phyloP scores from a whole-genome alignment of 2,329 filamentous ascomycete genomes.

The Colletotrichum cuscutae region DNA sequence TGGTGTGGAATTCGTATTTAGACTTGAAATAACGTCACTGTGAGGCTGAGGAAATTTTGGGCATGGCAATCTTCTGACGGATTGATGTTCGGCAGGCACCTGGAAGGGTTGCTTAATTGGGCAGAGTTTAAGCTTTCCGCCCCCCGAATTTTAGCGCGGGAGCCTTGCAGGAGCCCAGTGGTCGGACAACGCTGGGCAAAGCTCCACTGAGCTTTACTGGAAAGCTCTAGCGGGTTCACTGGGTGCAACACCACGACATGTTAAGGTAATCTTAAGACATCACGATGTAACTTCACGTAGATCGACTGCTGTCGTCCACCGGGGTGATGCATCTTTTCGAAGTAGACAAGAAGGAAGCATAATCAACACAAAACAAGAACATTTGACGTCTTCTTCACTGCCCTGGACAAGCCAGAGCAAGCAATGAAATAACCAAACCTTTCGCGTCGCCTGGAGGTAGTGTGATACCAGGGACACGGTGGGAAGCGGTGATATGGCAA shows the following conservation, averaged over 20 bases:
- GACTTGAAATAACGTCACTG: conserved; percentile 17
- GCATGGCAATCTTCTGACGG: not conserved
- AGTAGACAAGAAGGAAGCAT: too few species aligned
- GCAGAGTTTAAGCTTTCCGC: conserved; percentile 7
- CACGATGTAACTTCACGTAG: not conserved
- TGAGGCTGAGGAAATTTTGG: conserved; percentile 27
- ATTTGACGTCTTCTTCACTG: conserved; percentile 11
- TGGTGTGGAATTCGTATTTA: not conserved
- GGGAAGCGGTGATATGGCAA: conserved; percentile 18
- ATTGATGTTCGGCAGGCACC: not conserved
- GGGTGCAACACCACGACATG: not conserved
- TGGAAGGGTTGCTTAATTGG: not conserved
- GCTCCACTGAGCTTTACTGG: conserved; percentile 15
- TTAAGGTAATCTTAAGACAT: not conserved
- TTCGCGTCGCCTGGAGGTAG: conserved; percentile 30
- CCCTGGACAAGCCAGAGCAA: conserved; percentile 23
- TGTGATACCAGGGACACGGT: conserved; percentile 32
- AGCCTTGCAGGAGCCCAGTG: conserved; percentile 5
- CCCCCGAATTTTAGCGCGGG: conserved; percentile 22
- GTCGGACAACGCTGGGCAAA: not conserved
- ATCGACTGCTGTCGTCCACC: too few species aligned
- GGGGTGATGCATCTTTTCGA: not conserved
- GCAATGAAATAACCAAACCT: conserved; percentile 11
- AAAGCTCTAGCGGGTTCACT: conserved; percentile 4
- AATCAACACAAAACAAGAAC: too few species aligned